Base-by-base conservation (phyloP, 441 rosid species). In the Populus hybrid region DNA sequence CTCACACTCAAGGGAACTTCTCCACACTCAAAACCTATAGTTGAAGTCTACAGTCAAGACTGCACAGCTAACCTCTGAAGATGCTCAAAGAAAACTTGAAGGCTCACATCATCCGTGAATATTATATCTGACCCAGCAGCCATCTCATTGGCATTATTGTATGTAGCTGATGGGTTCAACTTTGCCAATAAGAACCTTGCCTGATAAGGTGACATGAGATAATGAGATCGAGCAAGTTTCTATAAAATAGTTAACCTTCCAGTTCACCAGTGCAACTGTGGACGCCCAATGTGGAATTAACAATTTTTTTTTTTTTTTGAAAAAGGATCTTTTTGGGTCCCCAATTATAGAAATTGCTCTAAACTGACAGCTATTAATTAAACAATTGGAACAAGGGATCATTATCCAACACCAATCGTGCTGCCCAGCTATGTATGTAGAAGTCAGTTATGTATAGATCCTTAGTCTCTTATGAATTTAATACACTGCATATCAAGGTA, bases 11-110 rank as follows among this genome's bases (percentile, higher is more conserved):
- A 69, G 36, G 78, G 26, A 59, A 69, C 63, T 71, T 65, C 56
- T 79, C 74, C 63, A 29, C 50, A 23, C 59, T 29, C 45, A 74
- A 56, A 35, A 64, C 50, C 76, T 73, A 78, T 68, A 56, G 16
- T 7, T 69, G 9, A 28, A 36, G n/a, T 50, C 59, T 50, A 36
- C 73, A 63, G 28, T 85, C 91, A 97, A 79, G 99, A 91, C 86
- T 97, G 99, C 82, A 97, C 99, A 65, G 99, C 97, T 86, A 95
- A 87, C 91, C 92, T 92, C 88, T 91, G 97, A 73, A 95, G 98
- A 89, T 95, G 99, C 87, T 95, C 95, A 6, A 94, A 86, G 82
- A 95, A 95, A 63, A 95, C 99, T 88, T 92, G 97, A 77, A 95
- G 91, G 87, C 95, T 94, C 78, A 95, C 99, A 59, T 95, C 99